Evolutionary conservation across 2,329 filamentous ascomycete genomes (phyloP).

Genomic region (Blumeriella jaapii): DNA sequence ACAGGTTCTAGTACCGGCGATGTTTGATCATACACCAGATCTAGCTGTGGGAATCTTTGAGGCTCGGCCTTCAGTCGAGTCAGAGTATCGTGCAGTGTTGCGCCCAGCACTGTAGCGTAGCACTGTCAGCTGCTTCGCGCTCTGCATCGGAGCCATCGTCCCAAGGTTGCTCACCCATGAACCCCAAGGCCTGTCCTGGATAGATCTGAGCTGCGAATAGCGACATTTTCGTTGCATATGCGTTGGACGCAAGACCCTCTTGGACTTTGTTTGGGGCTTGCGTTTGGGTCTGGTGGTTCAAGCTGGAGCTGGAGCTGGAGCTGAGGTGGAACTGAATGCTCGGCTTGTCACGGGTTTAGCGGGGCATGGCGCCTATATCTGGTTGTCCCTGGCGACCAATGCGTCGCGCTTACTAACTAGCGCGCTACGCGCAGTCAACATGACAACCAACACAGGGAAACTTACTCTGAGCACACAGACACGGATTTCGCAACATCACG

Average conservation of each 20-base stretch:
- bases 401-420: too few relatives aligned
- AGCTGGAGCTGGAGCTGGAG: conserved; percentile 3
- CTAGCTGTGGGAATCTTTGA: conserved; percentile 68
- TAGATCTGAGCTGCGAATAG: conserved; percentile 50
- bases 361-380: too few relatives aligned
- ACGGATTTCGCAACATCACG: background rate
- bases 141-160: too few relatives aligned
- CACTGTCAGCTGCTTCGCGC: conserved; percentile 12
- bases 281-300: background rate
- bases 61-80: conserved; percentile 82
- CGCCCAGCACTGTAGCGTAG: conserved; percentile 59
- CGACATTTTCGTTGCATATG: conserved; percentile 28
- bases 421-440: too few relatives aligned
- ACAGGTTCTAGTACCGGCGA: conserved; percentile 67
- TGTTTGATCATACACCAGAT: conserved; percentile 68
- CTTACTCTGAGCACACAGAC: too few relatives aligned
- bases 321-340: too few relatives aligned
- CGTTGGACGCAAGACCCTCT: conserved; percentile 2
- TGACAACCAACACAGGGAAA: too few relatives aligned
- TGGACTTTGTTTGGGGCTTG: conserved; percentile 1
- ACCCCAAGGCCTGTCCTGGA: conserved; percentile 48
- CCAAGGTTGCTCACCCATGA: conserved; percentile 32
- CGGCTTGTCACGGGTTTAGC: too few relatives aligned
- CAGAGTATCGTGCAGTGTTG: conserved; percentile 81
- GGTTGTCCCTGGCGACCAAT: too few relatives aligned